Evolutionary conservation across 768 basidiomycete species (phyloP).

Genomic region (Baorangia bicolor): DNA sequence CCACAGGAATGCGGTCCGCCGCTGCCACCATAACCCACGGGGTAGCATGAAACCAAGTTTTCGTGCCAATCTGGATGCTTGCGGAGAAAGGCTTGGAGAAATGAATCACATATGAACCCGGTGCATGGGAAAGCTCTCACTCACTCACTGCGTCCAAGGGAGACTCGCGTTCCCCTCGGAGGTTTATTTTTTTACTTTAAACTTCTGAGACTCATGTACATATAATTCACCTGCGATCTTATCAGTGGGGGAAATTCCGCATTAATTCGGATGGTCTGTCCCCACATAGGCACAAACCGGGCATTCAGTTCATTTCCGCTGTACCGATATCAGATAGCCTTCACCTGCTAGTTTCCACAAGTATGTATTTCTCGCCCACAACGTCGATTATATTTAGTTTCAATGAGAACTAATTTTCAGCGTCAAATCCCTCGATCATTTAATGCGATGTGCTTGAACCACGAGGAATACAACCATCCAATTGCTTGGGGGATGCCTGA

Average conservation of each 20-base stretch:
- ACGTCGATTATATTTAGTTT: not conserved
- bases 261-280: not conserved
- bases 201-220: not conserved
- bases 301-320: not conserved
- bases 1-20: not conserved
- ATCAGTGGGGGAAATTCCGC: conserved; percentile 6
- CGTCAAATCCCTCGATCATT: not conserved
- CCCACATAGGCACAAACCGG: not conserved
- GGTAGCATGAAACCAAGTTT: too few relatives aligned
- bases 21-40: not conserved
- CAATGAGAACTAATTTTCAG: conserved; percentile 1
- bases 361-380: not conserved
- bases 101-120: not conserved
- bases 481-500: conserved; percentile 2
- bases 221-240: conserved; percentile 1
- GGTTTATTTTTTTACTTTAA: not conserved
- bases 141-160: not conserved
- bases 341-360: not conserved
- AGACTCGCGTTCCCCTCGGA: not conserved
- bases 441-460: not conserved
- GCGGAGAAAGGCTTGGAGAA: not conserved
- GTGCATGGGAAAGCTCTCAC: conserved; percentile 7
- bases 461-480: not conserved
- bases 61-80: not conserved
- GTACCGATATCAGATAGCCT: not conserved